These are phyloP conservation scores for Agaricus subrufescens DNA, from an alignment of 768 basidiomycete genomes.

Conservation along the genomic window DNA sequence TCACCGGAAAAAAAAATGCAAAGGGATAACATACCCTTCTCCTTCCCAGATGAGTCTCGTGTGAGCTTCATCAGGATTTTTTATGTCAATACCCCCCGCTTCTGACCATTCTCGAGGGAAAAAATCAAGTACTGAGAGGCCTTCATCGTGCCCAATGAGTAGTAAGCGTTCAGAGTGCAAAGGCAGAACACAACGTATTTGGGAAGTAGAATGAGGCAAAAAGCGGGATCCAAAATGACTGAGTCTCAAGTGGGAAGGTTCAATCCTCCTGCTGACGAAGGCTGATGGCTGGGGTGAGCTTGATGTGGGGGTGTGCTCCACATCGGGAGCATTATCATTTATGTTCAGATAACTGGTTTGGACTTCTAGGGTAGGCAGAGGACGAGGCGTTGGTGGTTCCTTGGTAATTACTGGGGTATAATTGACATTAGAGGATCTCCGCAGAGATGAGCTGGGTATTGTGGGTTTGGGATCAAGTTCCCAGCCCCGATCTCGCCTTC, in stretches of 20 bases:
- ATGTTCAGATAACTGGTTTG: conserved; percentile 38
- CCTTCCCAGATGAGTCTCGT: conserved; percentile 69
- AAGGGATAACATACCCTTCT: conserved; percentile 51
- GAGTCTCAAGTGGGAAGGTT: conserved; percentile 61
- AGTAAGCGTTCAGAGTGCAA: conserved; percentile 58
- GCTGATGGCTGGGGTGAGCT: conserved; percentile 35
- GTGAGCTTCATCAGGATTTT: conserved; percentile 70
- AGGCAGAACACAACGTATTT: conserved; percentile 73
- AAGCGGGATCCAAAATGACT: conserved; percentile 85
- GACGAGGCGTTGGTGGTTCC: conserved; percentile 16
- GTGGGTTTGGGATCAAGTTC: conserved; percentile 32
- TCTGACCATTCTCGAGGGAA: conserved; percentile 70
- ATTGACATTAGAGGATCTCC: background rate
- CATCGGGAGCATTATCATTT: conserved; percentile 19
- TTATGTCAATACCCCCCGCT: conserved; percentile 38
- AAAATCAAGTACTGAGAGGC: conserved; percentile 79
- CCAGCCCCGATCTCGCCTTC: conserved; percentile 69
- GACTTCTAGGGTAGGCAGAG: conserved; percentile 31
- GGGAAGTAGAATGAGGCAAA: conserved; percentile 71
- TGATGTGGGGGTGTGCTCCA: conserved; percentile 18
- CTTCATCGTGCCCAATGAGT: conserved; percentile 78
- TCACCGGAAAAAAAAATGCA: background rate
- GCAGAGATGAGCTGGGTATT: background rate
- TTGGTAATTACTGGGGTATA: conserved; percentile 14
- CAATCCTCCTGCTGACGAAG: conserved; percentile 44